A percentile compares a stretch with the other conserved stretches of the same genome.
Conservation (phyloP, 371 early-diverging fungal species). For the Rhizopus arrhizus region DNA sequence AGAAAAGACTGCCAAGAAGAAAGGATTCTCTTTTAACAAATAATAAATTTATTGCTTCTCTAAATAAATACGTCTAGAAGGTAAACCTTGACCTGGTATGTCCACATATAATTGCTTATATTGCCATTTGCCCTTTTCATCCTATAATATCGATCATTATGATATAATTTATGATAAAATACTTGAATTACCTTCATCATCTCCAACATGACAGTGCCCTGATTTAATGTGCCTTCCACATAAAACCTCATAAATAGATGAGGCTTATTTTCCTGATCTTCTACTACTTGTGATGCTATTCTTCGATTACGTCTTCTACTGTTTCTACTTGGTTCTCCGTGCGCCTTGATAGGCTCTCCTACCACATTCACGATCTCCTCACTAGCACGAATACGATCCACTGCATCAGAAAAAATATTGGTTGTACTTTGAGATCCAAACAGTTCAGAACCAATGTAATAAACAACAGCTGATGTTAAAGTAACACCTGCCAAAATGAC, state of each 20-base stretch:
- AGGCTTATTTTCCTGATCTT: constrained; percentile 41
- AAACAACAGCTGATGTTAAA: constrained; percentile 38
- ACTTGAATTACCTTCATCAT: constrained; percentile 45
- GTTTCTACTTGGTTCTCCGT: constrained; percentile 51
- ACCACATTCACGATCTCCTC: constrained; percentile 26
- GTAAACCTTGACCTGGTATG: constrained; percentile 48
- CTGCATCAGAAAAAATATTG: constrained; percentile 44
- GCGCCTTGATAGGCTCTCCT: constrained; percentile 46
- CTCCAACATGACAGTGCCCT: constrained; percentile 51
- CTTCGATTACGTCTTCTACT: constrained; percentile 49
- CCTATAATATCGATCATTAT: constrained; percentile 9
- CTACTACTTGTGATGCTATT: constrained; percentile 42
- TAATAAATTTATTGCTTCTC: constrained; percentile 28
- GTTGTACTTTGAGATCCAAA: constrained; percentile 48
- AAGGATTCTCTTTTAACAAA: constrained; percentile 76
- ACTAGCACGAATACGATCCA: constrained; percentile 40
- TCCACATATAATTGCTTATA: constrained; percentile 57
- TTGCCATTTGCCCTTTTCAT: constrained; percentile 50
- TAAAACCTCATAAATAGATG: constrained; percentile 58
- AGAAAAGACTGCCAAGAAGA: constrained; percentile 80
- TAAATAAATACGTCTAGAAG: constrained; percentile 29
- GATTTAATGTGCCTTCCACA: constrained; percentile 50
- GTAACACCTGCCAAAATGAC: constrained; percentile 43
- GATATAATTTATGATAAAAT: not conserved
- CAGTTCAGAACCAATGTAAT: constrained; percentile 42